Base-by-base conservation (phyloP, 305 asterid genomes). In the Striga hermonthica region DNA sequence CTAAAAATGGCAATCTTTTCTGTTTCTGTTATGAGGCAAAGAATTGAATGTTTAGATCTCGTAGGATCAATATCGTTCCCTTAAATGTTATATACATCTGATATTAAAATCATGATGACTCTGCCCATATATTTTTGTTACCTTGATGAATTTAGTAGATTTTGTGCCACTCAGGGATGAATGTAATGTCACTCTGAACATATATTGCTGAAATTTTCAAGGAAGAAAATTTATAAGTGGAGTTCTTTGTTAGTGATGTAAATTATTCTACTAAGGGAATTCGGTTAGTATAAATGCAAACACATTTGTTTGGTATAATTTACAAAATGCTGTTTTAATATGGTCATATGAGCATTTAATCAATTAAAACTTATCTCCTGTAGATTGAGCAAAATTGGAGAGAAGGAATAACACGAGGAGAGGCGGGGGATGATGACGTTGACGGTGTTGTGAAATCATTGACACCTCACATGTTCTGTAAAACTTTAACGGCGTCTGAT, bases 401-500 rank as follows among this genome's bases (percentile, higher is more conserved):
- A 80, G 89, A 86, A 53, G 91, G 95, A 69, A 75, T 78, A 52
- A 63, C 75, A 28, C 88, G 79, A 62, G 73, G 69, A 12, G 95
- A 84, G 60, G 55, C 63, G 6, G 94, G 80, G 64, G 98, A 91
- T 43, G 97, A 83, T 55, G 93, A 85, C 52, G 60, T 50, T 49
- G 91, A 83, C 74, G 79, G 83, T 28, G 60, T 73, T 35, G 87
- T 79, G 53, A 94, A 82, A 77, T 67, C 91, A 44, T 68, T 72
- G 74, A 85, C 95, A 31, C 95, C 98, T 3, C 99, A 91, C 74
- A 88, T 94, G 98, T 94, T 94, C 66, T 94, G 99, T 70, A 94
- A 94, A 75, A 94, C 98, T 28, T 96, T 94, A 66, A 94, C 99
- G 0, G 99, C 99, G 13, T 94, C 99, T 7, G 99, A 94, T 79